These are phyloP conservation scores for Diaporthe sp. DNA, from an alignment of 2,329 filamentous ascomycete species.

Conservation along the genomic window DNA sequence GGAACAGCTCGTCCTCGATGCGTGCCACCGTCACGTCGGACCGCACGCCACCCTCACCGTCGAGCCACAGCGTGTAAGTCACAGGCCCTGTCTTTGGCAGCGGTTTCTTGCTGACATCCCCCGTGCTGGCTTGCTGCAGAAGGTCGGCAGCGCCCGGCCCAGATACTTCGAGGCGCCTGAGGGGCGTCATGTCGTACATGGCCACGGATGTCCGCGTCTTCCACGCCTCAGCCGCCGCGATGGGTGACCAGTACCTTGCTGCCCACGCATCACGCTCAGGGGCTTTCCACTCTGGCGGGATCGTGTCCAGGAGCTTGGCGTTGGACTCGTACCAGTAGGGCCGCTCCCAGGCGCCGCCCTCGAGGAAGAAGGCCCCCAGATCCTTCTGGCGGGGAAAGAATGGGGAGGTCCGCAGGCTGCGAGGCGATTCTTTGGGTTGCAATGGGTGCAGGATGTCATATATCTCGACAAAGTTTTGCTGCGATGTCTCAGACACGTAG, in stretches of 20 bases:
- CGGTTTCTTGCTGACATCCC: constrained; percentile 60
- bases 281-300: constrained; percentile 69
- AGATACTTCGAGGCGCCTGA: constrained; percentile 69
- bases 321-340: constrained; percentile 75
- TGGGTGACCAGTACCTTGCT: constrained; percentile 68
- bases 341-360: constrained; percentile 72
- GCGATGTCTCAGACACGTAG: constrained; percentile 71
- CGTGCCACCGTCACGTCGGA: constrained; percentile 71
- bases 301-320: constrained; percentile 60
- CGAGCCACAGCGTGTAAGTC: constrained; percentile 70
- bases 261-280: constrained; percentile 72
- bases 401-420: constrained; percentile 71
- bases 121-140: constrained; percentile 67
- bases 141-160: constrained; percentile 70
- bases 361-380: constrained; percentile 71
- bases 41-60: constrained; percentile 65
- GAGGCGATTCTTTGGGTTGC: constrained; percentile 69
- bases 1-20: constrained; percentile 63
- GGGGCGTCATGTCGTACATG: constrained; percentile 74
- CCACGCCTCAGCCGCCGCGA: constrained; percentile 73
- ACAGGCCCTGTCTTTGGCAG: constrained; percentile 56
- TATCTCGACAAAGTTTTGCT: constrained; percentile 74
- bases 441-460: constrained; percentile 76
- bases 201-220: constrained; percentile 74
- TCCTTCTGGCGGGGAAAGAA: constrained; percentile 69